A percentile compares a stretch with the other conserved stretches of the same genome.
phyloP scores from a whole-genome alignment of 2,329 filamentous ascomycete genomes.

The Fusarium scirpi region DNA sequence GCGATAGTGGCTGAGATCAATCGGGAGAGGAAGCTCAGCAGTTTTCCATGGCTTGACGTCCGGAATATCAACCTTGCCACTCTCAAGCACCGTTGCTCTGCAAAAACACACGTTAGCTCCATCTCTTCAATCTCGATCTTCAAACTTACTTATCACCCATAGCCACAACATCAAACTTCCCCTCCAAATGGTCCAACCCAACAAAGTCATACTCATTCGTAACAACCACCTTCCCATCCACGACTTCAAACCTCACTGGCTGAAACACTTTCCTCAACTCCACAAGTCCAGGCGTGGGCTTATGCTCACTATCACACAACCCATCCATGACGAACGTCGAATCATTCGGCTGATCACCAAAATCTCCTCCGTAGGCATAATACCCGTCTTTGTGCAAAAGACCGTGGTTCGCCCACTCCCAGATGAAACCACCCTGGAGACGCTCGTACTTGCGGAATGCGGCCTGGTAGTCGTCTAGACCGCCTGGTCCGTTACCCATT shows the following conservation, averaged over 20 bases:
- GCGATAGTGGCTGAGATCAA: not conserved
- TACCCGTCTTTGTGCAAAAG: conserved; percentile 14
- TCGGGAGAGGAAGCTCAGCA: not conserved
- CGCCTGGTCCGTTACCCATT: conserved; percentile 8
- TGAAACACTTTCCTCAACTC: conserved; percentile 20
- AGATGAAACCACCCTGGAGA: conserved; percentile 16
- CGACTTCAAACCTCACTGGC: not conserved
- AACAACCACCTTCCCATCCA: not conserved
- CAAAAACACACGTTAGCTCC: not conserved
- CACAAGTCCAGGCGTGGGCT: not conserved
- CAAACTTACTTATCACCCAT: conserved; percentile 1
- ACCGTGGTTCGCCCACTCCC: conserved; percentile 26
- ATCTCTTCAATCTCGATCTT: not conserved
- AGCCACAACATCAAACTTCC: not conserved
- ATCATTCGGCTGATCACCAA: conserved; percentile 18
- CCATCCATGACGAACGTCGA: conserved; percentile 20
- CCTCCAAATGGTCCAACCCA: not conserved
- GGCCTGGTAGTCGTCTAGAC: not conserved
- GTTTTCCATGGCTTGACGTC: not conserved
- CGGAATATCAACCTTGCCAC: not conserved
- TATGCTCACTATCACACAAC: conserved; percentile 10
- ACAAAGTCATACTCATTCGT: conserved; percentile 23
- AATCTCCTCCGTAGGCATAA: conserved; percentile 20
- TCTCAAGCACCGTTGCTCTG: not conserved
- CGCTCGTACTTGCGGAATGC: conserved; percentile 14